A percentile compares a stretch with the other conserved stretches of the same genome.
These are phyloP conservation scores for Rhizophagus sp. DNA, from an alignment of 192 early-diverging fungal genomes.

Conservation along the genomic window DNA sequence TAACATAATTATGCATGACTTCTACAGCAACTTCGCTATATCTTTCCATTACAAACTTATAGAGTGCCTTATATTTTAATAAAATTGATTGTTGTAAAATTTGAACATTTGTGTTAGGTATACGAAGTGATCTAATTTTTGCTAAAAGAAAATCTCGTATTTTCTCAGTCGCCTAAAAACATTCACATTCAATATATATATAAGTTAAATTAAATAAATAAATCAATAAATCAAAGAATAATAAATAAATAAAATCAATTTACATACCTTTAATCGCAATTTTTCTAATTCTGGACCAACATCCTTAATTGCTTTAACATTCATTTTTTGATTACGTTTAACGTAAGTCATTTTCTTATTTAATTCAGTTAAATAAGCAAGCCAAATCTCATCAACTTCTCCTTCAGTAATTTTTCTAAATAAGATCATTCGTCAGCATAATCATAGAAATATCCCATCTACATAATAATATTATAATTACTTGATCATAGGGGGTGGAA, in stretches of 20 bases:
- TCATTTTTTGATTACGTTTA: conserved; percentile 69
- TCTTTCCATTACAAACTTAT: conserved; percentile 87
- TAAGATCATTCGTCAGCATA: neutral
- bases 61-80: conserved; percentile 89
- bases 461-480: conserved; percentile 26
- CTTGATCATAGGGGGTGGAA: conserved; percentile 71
- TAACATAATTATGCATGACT: conserved; percentile 83
- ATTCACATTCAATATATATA: neutral
- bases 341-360: conserved; percentile 88
- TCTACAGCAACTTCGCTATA: conserved; percentile 87
- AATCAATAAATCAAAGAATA: too few relatives aligned
- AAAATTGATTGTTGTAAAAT: conserved; percentile 91
- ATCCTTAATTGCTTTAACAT: conserved; percentile 80
- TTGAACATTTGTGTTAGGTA: conserved; percentile 90
- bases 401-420: conserved; percentile 83
- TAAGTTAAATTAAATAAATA: neutral
- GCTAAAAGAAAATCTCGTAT: conserved; percentile 86
- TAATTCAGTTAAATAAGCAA: conserved; percentile 79
- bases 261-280: conserved; percentile 66
- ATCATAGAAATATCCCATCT: neutral
- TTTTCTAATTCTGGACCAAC: conserved; percentile 92
- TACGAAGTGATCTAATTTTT: conserved; percentile 83
- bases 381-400: conserved; percentile 90
- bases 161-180: conserved; percentile 70
- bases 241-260: neutral